phyloP scores from a whole-genome alignment of 108 stramenopile species.

The Nannochloropsis oceanica region DNA sequence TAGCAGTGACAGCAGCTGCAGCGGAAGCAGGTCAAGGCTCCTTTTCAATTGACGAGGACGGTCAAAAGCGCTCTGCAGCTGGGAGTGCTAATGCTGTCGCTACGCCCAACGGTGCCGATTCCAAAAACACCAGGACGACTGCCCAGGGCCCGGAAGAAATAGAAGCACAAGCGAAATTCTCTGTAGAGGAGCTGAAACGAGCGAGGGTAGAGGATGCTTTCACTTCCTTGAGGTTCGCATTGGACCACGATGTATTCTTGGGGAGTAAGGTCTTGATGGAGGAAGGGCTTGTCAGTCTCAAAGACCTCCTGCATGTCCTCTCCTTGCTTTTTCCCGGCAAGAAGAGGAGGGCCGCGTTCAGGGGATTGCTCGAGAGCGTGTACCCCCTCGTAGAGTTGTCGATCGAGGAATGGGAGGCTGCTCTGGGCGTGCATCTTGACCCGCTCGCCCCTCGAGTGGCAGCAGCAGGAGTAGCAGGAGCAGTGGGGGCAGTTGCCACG shows the following conservation, averaged over 20 bases:
- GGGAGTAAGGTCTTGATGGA: background rate
- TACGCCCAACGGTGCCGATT: background rate
- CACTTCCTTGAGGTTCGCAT: background rate
- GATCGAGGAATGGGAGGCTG: background rate
- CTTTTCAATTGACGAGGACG: background rate
- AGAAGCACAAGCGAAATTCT: background rate
- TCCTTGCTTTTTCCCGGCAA: background rate
- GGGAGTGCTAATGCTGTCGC: background rate
- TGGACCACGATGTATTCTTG: background rate
- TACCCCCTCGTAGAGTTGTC: background rate
- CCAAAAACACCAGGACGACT: background rate
- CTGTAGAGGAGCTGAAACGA: background rate
- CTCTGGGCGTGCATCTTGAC: background rate
- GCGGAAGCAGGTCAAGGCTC: background rate
- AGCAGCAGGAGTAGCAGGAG: background rate
- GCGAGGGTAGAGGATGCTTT: background rate
- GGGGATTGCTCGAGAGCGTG: background rate
- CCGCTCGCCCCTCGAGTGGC: background rate
- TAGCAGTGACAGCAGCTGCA: background rate
- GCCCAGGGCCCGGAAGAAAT: background rate
- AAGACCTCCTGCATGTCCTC: background rate
- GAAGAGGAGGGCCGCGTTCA: background rate
- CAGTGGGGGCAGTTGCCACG: background rate
- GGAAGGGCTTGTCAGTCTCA: background rate
- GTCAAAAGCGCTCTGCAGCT: background rate